phyloP scores from a whole-genome alignment of 352 stramenopile genomes.

The Phytopythium mirpurense region DNA sequence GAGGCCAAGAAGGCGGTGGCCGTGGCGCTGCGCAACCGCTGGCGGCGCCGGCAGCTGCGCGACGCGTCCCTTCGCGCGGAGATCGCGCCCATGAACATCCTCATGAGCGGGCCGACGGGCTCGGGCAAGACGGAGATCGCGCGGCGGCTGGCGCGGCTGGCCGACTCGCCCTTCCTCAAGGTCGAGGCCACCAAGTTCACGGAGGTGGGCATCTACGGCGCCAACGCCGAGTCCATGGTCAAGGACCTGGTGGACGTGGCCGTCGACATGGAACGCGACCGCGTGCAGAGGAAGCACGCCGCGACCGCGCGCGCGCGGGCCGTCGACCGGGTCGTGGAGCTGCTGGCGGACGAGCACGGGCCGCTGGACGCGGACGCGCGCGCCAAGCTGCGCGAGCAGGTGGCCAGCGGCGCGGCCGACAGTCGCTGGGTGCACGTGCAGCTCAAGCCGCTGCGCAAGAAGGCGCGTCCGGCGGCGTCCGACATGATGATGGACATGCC shows the following conservation, averaged over 20 bases:
- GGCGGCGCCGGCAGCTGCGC: slow-evolving; percentile 92
- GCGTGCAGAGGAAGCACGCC: slow-evolving; percentile 77
- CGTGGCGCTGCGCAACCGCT: slow-evolving; percentile 97
- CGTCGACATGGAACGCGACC: slow-evolving; percentile 87
- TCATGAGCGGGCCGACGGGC: slow-evolving; percentile 98
- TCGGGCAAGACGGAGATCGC: slow-evolving; percentile 99
- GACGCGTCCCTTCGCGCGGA: slow-evolving; percentile 79
- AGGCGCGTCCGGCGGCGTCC: slow-evolving; percentile 18
- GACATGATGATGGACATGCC: slow-evolving; percentile 85
- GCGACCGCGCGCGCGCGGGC: slow-evolving; percentile 84
- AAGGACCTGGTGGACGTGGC: slow-evolving; percentile 96
- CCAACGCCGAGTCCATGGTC: slow-evolving; percentile 98
- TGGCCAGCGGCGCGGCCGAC: slow-evolving; percentile 46
- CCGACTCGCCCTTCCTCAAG: slow-evolving; percentile 97
- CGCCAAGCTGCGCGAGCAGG: slow-evolving; percentile 50
- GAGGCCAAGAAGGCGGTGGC: slow-evolving; percentile 97
- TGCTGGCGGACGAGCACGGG: slow-evolving; percentile 35
- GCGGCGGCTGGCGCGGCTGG: slow-evolving; percentile 95
- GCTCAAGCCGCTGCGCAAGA: slow-evolving; percentile 39
- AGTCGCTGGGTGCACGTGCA: slow-evolving; percentile 45
- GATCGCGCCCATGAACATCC: slow-evolving; percentile 98
- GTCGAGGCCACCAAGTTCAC: slow-evolving; percentile 99
- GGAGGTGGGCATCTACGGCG: slow-evolving; percentile 98
- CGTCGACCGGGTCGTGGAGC: slow-evolving; percentile 88
- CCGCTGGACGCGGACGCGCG: slow-evolving; percentile 31